Base-by-base conservation (phyloP, 305 asterid species). In the Fraxinus platypoda region DNA sequence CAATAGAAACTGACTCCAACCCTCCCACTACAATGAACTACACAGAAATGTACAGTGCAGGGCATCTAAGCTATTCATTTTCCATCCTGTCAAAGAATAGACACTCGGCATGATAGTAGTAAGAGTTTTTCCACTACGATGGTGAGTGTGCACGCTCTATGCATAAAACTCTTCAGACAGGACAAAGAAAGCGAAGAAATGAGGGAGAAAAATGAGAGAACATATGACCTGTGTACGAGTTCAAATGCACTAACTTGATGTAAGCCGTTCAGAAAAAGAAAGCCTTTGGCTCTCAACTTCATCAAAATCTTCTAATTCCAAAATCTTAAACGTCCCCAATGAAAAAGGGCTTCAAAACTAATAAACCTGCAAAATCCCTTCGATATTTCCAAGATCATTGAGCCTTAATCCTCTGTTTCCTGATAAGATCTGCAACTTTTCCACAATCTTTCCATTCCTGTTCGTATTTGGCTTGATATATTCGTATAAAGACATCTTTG, bases 381-480 rank as follows among this genome's bases (percentile, higher is more conserved):
- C 38, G 49, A 81, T 21, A 9, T 38, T 64, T 79, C 46, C 0
- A 33, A 35, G 75, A 49, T 23, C 41, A 78, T 83, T 84, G 81
- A 81, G 82, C 80, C 41, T 84, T 86, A 84, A 78, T 85, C 87
- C 46, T 72, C 64, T 38, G 78, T 41, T 76, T 81, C 82, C 15
- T 74, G 34, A 84, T 80, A 72, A 59, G 87, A 68, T 90, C 83
- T 88, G 76, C 86, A 80, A 62, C 77, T 79, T 76, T 28, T 83
- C 33, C 95, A 91, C 74, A 96, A 78, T 77, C 59, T 85, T 90
- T 96, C 97, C 93, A 96, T 86, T 81, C 83, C 92, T n/a, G 78
- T 86, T 86, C 87, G 92, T 38, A 96, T 88, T 81, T 88, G 93
- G 75, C 91, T 95, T 2, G 99, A 93, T 70, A 96, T 92, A 73